phyloP scores from a whole-genome alignment of 2,329 filamentous ascomycete genomes.

The Pseudogymnoascus sp. region DNA sequence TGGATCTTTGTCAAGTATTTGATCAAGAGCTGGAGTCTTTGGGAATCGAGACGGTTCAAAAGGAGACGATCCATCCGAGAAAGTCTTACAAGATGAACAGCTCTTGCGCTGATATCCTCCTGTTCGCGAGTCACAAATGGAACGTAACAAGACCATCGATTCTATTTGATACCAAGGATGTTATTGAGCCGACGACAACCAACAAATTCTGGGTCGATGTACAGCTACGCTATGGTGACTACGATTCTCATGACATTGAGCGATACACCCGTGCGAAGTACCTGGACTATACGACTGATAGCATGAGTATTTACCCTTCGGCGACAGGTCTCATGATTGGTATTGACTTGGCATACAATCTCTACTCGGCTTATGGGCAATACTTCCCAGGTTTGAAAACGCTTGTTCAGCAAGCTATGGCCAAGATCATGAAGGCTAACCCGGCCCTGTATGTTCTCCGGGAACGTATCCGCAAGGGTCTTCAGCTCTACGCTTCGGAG shows the following conservation, averaged over 20 bases:
- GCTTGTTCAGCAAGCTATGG: conserved; percentile 95
- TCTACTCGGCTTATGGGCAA: conserved; percentile 96
- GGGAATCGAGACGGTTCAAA: conserved; percentile 95
- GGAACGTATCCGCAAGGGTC: conserved; percentile 95
- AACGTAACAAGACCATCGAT: conserved; percentile 91
- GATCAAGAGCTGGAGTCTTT: conserved; percentile 94
- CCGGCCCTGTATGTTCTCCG: conserved; percentile 91
- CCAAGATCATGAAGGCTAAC: conserved; percentile 99
- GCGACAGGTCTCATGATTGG: conserved; percentile 96
- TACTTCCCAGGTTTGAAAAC: conserved; percentile 98
- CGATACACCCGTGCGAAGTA: conserved; percentile 97
- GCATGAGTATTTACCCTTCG: conserved; percentile 96
- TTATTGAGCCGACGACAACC: conserved; percentile 85
- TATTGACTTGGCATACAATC: conserved; percentile 94
- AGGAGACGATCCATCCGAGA: conserved; percentile 97
- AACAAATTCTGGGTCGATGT: conserved; percentile 99
- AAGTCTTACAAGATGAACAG: conserved; percentile 99
- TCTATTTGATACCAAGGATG: conserved; percentile 92
- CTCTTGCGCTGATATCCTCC: conserved; percentile 91
- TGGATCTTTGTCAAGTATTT: conserved; percentile 98
- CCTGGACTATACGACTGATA: conserved; percentile 96
- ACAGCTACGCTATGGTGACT: conserved; percentile 92
- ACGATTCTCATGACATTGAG: conserved; percentile 98
- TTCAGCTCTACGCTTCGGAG: conserved; percentile 95
- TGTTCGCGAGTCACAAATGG: conserved; percentile 98